These are phyloP conservation scores for Amanita muscaria DNA, from an alignment of 768 basidiomycete species.

Conservation along the genomic window DNA sequence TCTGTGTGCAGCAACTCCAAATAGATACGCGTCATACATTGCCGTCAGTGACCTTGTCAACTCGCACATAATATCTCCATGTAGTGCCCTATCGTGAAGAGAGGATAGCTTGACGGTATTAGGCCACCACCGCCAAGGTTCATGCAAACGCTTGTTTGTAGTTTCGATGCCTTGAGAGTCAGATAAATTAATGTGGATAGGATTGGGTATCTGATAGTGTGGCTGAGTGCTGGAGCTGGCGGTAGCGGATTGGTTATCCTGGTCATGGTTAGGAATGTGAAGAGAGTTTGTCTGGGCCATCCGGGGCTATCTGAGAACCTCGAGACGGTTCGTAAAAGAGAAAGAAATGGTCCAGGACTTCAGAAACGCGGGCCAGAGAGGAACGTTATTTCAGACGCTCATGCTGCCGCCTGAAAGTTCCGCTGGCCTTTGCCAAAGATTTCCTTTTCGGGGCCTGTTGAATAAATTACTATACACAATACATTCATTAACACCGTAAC, in stretches of 20 bases:
- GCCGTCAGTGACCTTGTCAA: conserved; percentile 54
- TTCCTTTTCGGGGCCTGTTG: not conserved
- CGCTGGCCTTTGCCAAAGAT: not conserved
- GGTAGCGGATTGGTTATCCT: not conserved
- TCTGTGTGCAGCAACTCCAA: conserved; percentile 34
- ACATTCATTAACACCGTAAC: conserved; percentile 4
- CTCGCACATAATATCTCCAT: no score
- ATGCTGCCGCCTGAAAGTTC: not conserved
- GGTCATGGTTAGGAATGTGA: not conserved
- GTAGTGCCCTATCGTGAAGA: no score
- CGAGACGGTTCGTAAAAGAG: not conserved
- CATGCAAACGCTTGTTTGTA: conserved; percentile 50
- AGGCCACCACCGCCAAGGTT: conserved; percentile 55
- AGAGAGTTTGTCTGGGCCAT: conserved; percentile 4
- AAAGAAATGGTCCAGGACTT: not conserved
- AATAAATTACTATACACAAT: not conserved
- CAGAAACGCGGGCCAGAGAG: not conserved
- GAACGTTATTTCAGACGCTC: not conserved
- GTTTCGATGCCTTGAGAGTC: conserved; percentile 63
- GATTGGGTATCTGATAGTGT: conserved; percentile 38
- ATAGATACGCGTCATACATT: conserved; percentile 75
- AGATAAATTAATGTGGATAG: conserved; percentile 45
- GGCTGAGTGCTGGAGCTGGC: not conserved
- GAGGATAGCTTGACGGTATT: conserved; percentile 16
- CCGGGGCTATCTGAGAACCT: not conserved